These are phyloP conservation scores for Suaeda aralocaspica DNA, from an alignment of 148 eudicot species.

Conservation along the genomic window DNA sequence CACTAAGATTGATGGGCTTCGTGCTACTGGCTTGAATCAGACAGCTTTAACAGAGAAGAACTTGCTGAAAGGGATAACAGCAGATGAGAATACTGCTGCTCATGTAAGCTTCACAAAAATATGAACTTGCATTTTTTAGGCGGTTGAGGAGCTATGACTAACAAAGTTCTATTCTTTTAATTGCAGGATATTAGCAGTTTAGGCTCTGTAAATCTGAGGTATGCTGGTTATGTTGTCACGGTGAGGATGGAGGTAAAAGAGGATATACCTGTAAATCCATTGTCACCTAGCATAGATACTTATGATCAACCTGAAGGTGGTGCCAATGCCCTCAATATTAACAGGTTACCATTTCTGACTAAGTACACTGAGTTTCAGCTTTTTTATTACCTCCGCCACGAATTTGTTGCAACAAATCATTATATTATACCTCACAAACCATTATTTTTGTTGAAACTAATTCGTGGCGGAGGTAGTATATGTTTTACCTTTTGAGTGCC, in stretches of 20 bases:
- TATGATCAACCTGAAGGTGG: slow-evolving; percentile 97
- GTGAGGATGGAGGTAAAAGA: slow-evolving; percentile 74
- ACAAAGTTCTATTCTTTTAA: slow-evolving; percentile 11
- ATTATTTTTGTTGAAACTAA: too few species aligned
- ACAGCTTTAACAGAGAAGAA: slow-evolving; percentile 65
- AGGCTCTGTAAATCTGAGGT: slow-evolving; percentile 79
- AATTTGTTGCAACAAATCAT: too few species aligned
- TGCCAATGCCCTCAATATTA: slow-evolving; percentile 93
- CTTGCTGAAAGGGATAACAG: slow-evolving; percentile 91
- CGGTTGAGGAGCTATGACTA: neutral
- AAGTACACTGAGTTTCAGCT: neutral
- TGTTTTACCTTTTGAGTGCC: neutral
- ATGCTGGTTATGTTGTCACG: slow-evolving; percentile 72
- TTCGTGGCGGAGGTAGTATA: too few species aligned
- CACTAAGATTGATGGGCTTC: slow-evolving; percentile 88
- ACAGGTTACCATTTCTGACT: slow-evolving; percentile 54
- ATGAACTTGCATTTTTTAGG: slow-evolving; percentile 12
- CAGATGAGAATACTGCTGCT: slow-evolving; percentile 99
- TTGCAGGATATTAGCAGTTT: slow-evolving; percentile 85
- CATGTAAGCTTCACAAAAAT: slow-evolving; percentile 51
- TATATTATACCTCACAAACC: too few species aligned
- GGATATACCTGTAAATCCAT: slow-evolving; percentile 30
- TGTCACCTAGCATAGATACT: slow-evolving; percentile 45
- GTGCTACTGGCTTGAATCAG: slow-evolving; percentile 66
- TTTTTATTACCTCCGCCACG: too few species aligned